A percentile compares a stretch with the other conserved stretches of the same genome.
Evolutionary conservation across 495 filamentous ascomycete genomes (phyloP).

Genomic region (Melanomma pulvis-pyrius): DNA sequence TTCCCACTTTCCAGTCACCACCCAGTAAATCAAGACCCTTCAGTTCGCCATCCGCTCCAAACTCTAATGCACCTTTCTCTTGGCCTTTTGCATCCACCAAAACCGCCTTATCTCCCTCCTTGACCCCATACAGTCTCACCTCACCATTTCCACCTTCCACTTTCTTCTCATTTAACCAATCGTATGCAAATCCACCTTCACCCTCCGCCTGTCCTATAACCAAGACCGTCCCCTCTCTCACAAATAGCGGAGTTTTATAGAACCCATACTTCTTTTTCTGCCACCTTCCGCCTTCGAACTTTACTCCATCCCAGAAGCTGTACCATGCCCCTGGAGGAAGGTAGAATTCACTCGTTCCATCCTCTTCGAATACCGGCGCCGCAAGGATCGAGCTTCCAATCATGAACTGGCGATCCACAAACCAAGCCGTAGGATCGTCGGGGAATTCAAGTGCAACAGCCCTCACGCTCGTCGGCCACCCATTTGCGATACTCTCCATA

Average conservation of each 20-base stretch:
- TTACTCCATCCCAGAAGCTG: conserved; percentile 77
- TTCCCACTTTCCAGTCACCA: conserved; percentile 32
- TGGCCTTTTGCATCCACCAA: conserved; percentile 32
- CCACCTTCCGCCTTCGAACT: conserved; percentile 48
- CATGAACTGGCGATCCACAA: conserved; percentile 43
- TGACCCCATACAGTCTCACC: conserved; percentile 32
- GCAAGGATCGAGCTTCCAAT: conserved; percentile 37
- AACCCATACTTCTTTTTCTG: conserved; percentile 39
- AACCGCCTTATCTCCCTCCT: conserved; percentile 29
- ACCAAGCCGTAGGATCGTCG: conserved; percentile 41
- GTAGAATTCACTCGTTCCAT: conserved; percentile 70
- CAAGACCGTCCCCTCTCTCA: conserved; percentile 38
- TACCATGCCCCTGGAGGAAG: conserved; percentile 71
- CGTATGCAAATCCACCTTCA: conserved; percentile 35
- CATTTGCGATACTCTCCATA: conserved; percentile 37
- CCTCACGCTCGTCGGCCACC: conserved; percentile 42
- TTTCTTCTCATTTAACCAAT: conserved; percentile 32
- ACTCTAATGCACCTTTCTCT: conserved; percentile 26
- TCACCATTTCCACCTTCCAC: conserved; percentile 33
- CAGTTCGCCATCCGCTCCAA: conserved; percentile 28
- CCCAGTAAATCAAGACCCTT: conserved; percentile 15
- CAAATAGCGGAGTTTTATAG: conserved; percentile 34
- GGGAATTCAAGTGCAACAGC: conserved; percentile 43
- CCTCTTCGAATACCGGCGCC: conserved; percentile 42
- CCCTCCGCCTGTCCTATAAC: conserved; percentile 38